Percentiles rank a stretch among this genome's conserved stretches.
phyloP scores from a whole-genome alignment of 2,329 filamentous ascomycete genomes.

The Hypoxylon sp. region DNA sequence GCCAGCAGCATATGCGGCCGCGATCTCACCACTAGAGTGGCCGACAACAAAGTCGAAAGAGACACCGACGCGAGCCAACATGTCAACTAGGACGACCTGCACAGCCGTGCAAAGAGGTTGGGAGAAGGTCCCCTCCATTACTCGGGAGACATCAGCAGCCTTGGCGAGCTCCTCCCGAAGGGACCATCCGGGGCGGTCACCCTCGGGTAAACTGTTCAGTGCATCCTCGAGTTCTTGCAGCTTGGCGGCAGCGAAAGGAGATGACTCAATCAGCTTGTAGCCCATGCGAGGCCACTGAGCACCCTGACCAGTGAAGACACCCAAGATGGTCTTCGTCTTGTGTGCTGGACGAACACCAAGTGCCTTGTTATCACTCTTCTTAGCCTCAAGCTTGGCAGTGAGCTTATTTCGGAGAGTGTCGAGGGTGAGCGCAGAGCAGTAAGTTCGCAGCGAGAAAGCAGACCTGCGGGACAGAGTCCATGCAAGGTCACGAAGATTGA shows the following conservation, averaged over 20 bases:
- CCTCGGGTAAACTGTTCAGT: conserved; percentile 36
- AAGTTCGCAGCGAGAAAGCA: conserved; percentile 22
- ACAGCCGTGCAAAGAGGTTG: conserved; percentile 58
- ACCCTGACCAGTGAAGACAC: conserved; percentile 56
- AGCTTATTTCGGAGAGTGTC: conserved; percentile 21
- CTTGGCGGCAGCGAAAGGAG: conserved; percentile 25
- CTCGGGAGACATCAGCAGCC: conserved; percentile 24
- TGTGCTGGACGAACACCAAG: conserved; percentile 20
- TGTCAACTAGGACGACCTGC: conserved; percentile 58
- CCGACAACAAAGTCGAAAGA: conserved; percentile 49
- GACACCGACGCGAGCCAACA: conserved; percentile 50
- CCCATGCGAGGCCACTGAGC: conserved; percentile 54
- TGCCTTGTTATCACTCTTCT: conserved; percentile 11
- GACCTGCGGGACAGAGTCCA: conserved; percentile 22
- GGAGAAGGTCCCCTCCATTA: conserved; percentile 39
- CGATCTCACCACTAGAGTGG: conserved; percentile 52
- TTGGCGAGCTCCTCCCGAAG: conserved; percentile 38
- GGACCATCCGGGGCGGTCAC: conserved; percentile 42
- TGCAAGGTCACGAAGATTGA: conserved; percentile 15
- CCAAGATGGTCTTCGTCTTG: conserved; percentile 37
- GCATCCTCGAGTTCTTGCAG: conserved; percentile 44
- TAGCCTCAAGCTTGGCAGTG: conserved; percentile 18
- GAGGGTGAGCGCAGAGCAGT: conserved; percentile 18
- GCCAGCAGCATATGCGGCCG: conserved; percentile 47
- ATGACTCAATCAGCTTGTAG: conserved; percentile 37